Evolutionary conservation across 768 basidiomycete species (phyloP).

Genomic region (Hebeloma cylindrosporum): DNA sequence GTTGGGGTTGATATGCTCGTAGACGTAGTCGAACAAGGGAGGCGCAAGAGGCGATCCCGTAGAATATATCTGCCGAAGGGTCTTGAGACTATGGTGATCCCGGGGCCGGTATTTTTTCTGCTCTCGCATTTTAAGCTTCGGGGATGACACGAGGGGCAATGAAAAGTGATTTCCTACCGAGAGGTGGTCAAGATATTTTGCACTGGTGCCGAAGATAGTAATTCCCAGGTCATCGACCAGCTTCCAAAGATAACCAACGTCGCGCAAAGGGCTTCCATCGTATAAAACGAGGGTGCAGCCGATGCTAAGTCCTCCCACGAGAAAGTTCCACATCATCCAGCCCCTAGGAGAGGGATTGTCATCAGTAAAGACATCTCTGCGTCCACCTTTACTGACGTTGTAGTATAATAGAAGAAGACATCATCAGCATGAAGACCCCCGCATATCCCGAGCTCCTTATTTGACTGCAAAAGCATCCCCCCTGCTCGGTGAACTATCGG

Average conservation of each 20-base stretch:
- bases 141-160: conserved; percentile 4
- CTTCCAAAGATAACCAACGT: conserved; percentile 65
- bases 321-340: conserved; percentile 95
- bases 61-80: conserved; percentile 72
- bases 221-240: conserved; percentile 68
- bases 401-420: conserved; percentile 83
- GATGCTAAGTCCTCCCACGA: conserved; percentile 60
- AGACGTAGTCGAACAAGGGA: conserved; percentile 73
- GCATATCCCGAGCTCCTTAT: conserved; percentile 70
- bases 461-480: conserved; percentile 73
- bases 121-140: conserved; percentile 15
- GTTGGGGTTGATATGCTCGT: conserved; percentile 59
- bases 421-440: conserved; percentile 65
- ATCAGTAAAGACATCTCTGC: conserved; percentile 13
- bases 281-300: conserved; percentile 77
- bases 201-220: conserved; percentile 80
- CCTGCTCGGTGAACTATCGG: conserved; percentile 79
- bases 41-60: conserved; percentile 79
- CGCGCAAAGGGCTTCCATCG: conserved; percentile 77
- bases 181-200: conserved; percentile 80
- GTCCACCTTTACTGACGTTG: conserved; percentile 51
- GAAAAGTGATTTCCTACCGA: conserved; percentile 45
- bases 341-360: conserved; percentile 43
- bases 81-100: conserved; percentile 56
- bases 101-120: conserved; percentile 72